These are phyloP conservation scores for Lotus japonicus DNA, from an alignment of 306 rosid genomes.

Conservation along the genomic window DNA sequence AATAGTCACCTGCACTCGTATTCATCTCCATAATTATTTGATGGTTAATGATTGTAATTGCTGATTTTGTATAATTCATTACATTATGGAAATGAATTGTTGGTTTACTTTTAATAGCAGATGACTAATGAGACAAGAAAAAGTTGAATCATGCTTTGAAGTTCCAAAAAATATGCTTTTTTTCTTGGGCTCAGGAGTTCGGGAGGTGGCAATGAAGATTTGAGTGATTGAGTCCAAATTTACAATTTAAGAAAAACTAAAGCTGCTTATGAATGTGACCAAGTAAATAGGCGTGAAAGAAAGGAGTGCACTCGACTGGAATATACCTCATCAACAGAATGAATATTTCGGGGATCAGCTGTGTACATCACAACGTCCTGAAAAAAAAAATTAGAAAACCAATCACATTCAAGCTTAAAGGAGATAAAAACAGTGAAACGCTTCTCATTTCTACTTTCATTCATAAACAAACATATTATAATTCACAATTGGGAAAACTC, in stretches of 20 bases:
- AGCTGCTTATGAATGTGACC: not conserved
- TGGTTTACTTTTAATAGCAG: not conserved
- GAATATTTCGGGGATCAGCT: slow-evolving; percentile 67
- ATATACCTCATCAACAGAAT: slow-evolving; percentile 87
- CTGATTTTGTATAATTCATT: not conserved
- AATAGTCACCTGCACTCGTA: not conserved
- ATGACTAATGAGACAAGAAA: not conserved
- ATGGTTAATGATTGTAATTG: not conserved
- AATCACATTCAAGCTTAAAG: not conserved
- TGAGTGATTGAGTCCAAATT: not conserved
- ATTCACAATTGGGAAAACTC: slow-evolving; percentile 29
- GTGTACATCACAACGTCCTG: slow-evolving; percentile 89
- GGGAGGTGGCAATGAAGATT: not conserved
- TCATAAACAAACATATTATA: not conserved
- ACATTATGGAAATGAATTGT: not conserved
- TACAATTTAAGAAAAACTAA: not conserved
- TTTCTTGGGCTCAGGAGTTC: not conserved
- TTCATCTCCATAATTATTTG: not conserved
- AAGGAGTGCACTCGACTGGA: slow-evolving; percentile 11
- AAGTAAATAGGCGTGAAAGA: not conserved
- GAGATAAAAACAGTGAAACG: slow-evolving; percentile 8
- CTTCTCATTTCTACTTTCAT: not conserved
- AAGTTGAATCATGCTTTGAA: not conserved
- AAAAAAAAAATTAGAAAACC: not conserved
- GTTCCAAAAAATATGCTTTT: not conserved